These are phyloP conservation scores for Aspergillus flavus DNA, from an alignment of 2,329 filamentous ascomycete genomes.

Conservation along the genomic window DNA sequence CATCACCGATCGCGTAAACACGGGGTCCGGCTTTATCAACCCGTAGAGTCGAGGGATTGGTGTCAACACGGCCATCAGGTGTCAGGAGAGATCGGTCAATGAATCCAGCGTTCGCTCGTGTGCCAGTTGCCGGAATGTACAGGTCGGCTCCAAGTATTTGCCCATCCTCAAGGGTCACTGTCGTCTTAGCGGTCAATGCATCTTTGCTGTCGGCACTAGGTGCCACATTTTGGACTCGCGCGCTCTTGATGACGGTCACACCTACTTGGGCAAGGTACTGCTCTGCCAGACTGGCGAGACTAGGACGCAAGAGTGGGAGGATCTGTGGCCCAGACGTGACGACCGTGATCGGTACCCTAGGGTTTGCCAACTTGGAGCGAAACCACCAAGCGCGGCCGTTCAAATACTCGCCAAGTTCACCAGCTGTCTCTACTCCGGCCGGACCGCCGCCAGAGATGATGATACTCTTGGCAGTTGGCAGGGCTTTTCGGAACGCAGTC, in stretches of 20 bases:
- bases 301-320: conserved; percentile 44
- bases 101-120: conserved; percentile 47
- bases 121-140: conserved; percentile 53
- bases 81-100: conserved; percentile 33
- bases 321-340: conserved; percentile 44
- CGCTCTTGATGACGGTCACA: conserved; percentile 50
- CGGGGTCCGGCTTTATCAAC: conserved; percentile 39
- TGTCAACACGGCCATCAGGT: conserved; percentile 43
- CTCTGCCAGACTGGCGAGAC: conserved; percentile 48
- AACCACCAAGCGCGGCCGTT: conserved; percentile 51
- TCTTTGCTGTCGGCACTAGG: conserved; percentile 29
- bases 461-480: conserved; percentile 47
- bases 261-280: conserved; percentile 47
- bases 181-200: conserved; percentile 31
- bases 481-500: conserved; percentile 42
- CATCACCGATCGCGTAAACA: conserved; percentile 54
- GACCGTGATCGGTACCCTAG: conserved; percentile 50
- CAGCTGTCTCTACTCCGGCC: conserved; percentile 51
- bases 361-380: conserved; percentile 14
- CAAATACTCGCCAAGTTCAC: conserved; percentile 55
- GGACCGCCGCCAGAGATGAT: conserved; percentile 39
- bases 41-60: conserved; percentile 42
- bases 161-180: conserved; percentile 45
- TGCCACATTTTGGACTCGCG: conserved; percentile 38
- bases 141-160: conserved; percentile 47